phyloP scores from a whole-genome alignment of 2,329 filamentous ascomycete genomes.

The Massarina eburnea region DNA sequence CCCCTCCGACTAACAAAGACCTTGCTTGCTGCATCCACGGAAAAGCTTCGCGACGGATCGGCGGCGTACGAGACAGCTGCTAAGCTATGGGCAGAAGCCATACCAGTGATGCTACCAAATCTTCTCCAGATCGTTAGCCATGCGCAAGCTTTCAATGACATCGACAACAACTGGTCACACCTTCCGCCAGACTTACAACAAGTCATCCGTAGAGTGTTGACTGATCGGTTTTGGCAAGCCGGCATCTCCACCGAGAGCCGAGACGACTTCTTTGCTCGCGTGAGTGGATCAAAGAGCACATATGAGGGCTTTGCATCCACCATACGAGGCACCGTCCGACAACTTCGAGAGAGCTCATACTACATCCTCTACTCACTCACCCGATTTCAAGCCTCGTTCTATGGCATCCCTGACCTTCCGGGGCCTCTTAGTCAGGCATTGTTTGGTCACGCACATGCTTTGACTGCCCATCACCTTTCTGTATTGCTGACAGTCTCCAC shows the following conservation, averaged over 20 bases:
- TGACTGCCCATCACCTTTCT: conserved; percentile 91
- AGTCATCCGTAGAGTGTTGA: conserved; percentile 80
- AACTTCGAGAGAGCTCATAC: conserved; percentile 90
- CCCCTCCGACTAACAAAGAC: conserved; percentile 88
- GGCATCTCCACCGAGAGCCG: conserved; percentile 95
- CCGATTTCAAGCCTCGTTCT: conserved; percentile 82
- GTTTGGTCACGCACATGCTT: conserved; percentile 76
- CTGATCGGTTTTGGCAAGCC: conserved; percentile 97
- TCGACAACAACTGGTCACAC: conserved; percentile 73
- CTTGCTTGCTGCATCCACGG: conserved; percentile 88
- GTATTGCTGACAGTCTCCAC: conserved; percentile 88
- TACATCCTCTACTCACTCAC: conserved; percentile 94
- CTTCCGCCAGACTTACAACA: conserved; percentile 74
- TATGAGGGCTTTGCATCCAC: conserved; percentile 93
- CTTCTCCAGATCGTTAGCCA: conserved; percentile 84
- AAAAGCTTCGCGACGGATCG: conserved; percentile 76
- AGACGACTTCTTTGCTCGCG: conserved; percentile 93
- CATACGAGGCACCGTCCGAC: conserved; percentile 83
- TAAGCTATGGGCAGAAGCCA: conserved; percentile 79
- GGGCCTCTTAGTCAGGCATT: conserved; percentile 80
- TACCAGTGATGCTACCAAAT: conserved; percentile 81
- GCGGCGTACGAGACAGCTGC: conserved; percentile 74
- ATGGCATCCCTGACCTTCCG: conserved; percentile 83
- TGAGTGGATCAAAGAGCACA: conserved; percentile 83
- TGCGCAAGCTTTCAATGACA: conserved; percentile 88